These are phyloP conservation scores for Leucoagaricus sp. DNA, from an alignment of 1,284 basidiomycete species.

Conservation along the genomic window DNA sequence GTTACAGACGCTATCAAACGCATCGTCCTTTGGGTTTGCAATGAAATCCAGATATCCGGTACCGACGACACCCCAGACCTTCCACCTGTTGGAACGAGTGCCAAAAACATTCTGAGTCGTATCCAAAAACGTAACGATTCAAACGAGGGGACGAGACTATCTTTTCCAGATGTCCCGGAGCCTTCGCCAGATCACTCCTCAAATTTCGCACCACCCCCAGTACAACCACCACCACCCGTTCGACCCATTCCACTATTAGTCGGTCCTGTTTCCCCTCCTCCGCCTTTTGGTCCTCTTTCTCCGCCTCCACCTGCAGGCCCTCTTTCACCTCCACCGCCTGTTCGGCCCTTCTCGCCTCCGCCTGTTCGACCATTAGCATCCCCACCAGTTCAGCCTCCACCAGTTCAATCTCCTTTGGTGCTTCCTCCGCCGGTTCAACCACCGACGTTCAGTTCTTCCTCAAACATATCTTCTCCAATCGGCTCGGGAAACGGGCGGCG, in stretches of 20 bases:
- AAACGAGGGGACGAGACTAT: background rate
- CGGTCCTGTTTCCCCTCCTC: background rate
- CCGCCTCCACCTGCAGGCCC: constrained; percentile 1
- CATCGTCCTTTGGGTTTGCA: constrained; percentile 61
- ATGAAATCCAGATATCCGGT: constrained; percentile 37
- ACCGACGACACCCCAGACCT: constrained; percentile 14
- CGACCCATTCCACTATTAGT: background rate
- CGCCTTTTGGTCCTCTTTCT: background rate
- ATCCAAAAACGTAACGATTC: background rate
- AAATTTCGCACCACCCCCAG: background rate
- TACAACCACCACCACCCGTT: background rate
- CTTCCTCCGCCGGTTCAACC: background rate
- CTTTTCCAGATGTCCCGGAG: background rate
- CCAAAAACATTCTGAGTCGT: constrained; percentile 4
- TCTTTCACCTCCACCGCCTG: background rate
- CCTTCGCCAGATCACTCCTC: background rate
- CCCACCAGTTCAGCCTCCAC: constrained; percentile 8
- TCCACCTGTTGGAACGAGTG: constrained; percentile 8
- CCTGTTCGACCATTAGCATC: background rate
- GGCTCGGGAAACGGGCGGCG: constrained; percentile 6
- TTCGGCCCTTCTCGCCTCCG: background rate
- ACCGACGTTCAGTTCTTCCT: background rate
- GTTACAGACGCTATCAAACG: constrained; percentile 65
- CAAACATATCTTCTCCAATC: constrained; percentile 7
- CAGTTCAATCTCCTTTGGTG: background rate